Evolutionary conservation across 1,139 yeast genomes (phyloP), one percentile per base, ranked within the genome.

Genomic region (Debaryomycetaceae sp.): DNA sequence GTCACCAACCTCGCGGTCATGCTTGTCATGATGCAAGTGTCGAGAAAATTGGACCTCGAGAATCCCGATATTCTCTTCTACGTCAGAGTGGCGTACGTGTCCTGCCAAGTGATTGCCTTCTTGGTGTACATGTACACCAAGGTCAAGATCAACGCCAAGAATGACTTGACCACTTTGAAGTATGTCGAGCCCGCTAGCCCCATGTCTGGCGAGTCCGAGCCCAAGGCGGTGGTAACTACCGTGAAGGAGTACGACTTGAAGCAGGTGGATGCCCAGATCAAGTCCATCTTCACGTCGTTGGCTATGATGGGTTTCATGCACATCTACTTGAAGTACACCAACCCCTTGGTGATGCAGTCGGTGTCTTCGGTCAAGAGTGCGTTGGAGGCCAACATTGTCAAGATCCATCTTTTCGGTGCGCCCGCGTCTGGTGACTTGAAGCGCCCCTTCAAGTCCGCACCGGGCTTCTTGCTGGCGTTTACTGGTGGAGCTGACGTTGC

Each of bases 291-390:
- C 71, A 83, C 93, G 45, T 85, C 95, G 41, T 61, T 88, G 49
- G 96, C 95, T 51, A 89, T 93, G 96, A 89, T 93, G 93, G 96
- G 83, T 20, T 84, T 91, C 78, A 89, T 91, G 97, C 98, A 91
- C 64, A 51, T 91, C 42, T 91, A 91, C 78, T 81, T 93, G 95
- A 84, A 88, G 65, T 93, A 86, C 75, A 86, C 97, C 60, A 89
- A 91, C 67, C 99, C 98, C 38, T 77, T 91, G 59, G 78, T 93
- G 48, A 84, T 91, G 86, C 98, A 91, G 70, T 80, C 91, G 40
- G 74, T 93, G 48, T 77, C 94, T 34, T 91, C 96, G 32, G 68
- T 93, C 49, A 91, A 91, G 75, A 66, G 83, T 46, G 96, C 95
- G 32, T 66, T 88, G 42, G 98, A 93, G 67, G 70, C 85, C 49